A percentile compares a stretch with the other conserved stretches of the same genome.
Evolutionary conservation across 768 basidiomycete genomes (phyloP).

Genomic region (Asterophora lycoperdoides): DNA sequence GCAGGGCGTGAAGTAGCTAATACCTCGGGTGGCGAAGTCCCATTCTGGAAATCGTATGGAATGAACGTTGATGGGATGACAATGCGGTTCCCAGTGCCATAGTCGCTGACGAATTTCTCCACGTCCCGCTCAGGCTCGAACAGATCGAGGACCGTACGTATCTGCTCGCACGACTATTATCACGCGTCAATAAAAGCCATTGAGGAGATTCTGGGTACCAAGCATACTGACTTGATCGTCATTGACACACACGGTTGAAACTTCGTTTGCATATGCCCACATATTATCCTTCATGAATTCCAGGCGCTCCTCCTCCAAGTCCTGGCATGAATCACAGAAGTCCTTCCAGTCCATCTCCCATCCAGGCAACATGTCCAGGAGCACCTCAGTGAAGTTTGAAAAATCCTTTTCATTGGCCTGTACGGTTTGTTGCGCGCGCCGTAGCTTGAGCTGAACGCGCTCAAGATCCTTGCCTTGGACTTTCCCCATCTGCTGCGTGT

Average conservation of each 20-base stretch:
- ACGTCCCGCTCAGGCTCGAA: conserved; percentile 83
- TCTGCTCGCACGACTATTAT: conserved; percentile 81
- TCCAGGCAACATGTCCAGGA: conserved; percentile 66
- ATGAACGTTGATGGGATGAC: conserved; percentile 74
- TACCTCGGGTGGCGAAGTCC: conserved; percentile 17
- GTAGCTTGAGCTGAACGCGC: conserved; percentile 77
- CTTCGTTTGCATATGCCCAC: conserved; percentile 93
- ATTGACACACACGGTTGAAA: conserved; percentile 90
- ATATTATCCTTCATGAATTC: conserved; percentile 92
- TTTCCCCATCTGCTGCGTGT: conserved; percentile 79
- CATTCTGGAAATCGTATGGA: conserved; percentile 47
- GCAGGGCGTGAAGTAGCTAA: conserved; percentile 23
- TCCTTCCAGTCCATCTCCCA: conserved; percentile 95
- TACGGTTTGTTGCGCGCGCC: conserved; percentile 81
- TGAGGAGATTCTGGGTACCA: neutral
- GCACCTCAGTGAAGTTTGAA: conserved; percentile 67
- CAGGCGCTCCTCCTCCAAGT: conserved; percentile 91
- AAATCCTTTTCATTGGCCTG: conserved; percentile 90
- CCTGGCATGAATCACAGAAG: conserved; percentile 96
- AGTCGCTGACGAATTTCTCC: conserved; percentile 79
- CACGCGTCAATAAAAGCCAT: conserved; percentile 2
- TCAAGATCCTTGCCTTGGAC: conserved; percentile 88
- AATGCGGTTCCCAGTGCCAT: conserved; percentile 82
- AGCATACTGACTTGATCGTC: conserved; percentile 69
- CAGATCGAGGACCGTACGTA: conserved; percentile 81